Base-by-base conservation (phyloP, 2,329 filamentous ascomycete species). In the Aspergillus neoniger region DNA sequence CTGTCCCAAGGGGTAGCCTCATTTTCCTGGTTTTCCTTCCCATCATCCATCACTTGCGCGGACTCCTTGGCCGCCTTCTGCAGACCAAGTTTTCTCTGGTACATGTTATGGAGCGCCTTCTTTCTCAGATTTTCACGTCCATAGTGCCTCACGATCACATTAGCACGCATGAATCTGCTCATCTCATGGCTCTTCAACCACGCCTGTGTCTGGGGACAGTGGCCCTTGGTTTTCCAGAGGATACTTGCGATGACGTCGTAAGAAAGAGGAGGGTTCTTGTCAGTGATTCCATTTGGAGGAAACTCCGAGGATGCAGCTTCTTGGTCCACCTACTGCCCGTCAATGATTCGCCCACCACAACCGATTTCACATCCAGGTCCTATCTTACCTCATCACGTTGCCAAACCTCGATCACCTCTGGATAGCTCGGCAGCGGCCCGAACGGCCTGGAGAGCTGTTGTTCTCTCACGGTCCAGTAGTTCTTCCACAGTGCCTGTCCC, bases 121-220 rank as follows among this genome's bases (percentile, higher is more conserved):
- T 62, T 68, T 30, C 57, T 52, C 9, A 63, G 52, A 8, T 48
- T 51, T 7, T 61, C 59, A 6, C 59, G 52, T 10, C 62, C 58
- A 17, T 53, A 54, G 9, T 60, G 52, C 23, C 36, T 59, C 15
- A 48, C 21, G 15, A 55, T 58, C 48, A 53, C 48, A 12, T 53
- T 38, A 43, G 59, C 58, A 21, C 53, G 44, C 2, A 28, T 32
- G 14, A 38, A 30, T 32, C 65, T 64, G 36, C 28, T 60, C 44
- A 57, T 25, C 43, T 60, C 60, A 19, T 69, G 63, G 3, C 64
- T 64, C 17, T 55, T 61, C 15, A 70, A 43, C 67, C 65, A 70
- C 6, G 61, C 58, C 51, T 67, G 62, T 1, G 69, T 62, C 23
- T 63, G 63, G 30, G 43, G 55, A 43, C 65, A 69, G 12, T 64